Evolutionary conservation across 768 basidiomycete genomes (phyloP).

Genomic region (Phaffia australis): DNA sequence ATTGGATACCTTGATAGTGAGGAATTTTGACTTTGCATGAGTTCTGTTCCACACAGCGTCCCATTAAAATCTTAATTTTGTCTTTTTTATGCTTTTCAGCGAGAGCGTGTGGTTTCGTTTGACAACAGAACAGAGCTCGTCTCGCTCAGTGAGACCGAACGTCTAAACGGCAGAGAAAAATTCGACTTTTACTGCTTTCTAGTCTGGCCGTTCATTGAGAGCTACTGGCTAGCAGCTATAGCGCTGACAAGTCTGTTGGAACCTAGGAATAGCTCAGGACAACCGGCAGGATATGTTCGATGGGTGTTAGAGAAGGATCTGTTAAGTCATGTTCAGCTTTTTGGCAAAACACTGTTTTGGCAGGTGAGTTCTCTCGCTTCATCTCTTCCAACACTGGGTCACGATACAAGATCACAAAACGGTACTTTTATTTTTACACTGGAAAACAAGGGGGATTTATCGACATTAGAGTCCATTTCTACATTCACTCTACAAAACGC

Average conservation of each 20-base stretch:
- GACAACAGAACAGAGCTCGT: slow-evolving; percentile 23
- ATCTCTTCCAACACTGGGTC: background rate
- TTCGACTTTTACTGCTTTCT: slow-evolving; percentile 31
- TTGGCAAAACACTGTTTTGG: slow-evolving; percentile 16
- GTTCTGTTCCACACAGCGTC: background rate
- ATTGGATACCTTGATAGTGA: slow-evolving; percentile 20
- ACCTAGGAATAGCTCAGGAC: background rate
- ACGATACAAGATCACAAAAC: too few relatives aligned
- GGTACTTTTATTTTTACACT: too few relatives aligned
- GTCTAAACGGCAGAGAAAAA: background rate
- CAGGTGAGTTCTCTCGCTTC: background rate
- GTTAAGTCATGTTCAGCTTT: background rate
- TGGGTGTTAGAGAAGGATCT: slow-evolving; percentile 10
- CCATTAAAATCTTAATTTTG: background rate
- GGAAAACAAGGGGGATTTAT: slow-evolving; percentile 28
- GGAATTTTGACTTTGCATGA: background rate
- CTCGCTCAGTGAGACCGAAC: slow-evolving; percentile 22
- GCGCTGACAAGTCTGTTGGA: background rate
- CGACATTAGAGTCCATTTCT: slow-evolving; percentile 30
- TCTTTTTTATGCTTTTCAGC: background rate
- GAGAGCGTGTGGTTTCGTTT: slow-evolving; percentile 27
- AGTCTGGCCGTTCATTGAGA: slow-evolving; percentile 12
- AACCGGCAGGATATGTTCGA: background rate
- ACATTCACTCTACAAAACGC: slow-evolving; percentile 31
- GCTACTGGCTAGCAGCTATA: slow-evolving; percentile 16